These are phyloP conservation scores for Intubia oerlemansii DNA, from an alignment of 2,329 filamentous ascomycete species.

Conservation along the genomic window DNA sequence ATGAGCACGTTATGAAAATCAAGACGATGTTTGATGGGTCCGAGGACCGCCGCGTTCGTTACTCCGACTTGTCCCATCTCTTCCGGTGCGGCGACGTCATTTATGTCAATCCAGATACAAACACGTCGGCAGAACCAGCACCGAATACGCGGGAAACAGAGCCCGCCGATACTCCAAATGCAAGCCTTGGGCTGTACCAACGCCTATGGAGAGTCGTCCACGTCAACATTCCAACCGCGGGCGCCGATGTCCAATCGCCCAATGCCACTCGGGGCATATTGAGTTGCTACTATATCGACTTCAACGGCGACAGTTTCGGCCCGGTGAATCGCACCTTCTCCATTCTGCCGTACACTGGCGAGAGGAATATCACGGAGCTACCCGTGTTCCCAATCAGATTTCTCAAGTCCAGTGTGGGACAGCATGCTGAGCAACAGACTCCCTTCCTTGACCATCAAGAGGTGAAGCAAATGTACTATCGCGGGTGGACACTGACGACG, in stretches of 20 bases:
- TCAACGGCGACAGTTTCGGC: constrained; percentile 18
- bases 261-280: too few relatives aligned
- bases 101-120: too few relatives aligned
- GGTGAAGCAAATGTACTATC: constrained; percentile 17
- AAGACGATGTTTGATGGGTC: constrained; percentile 9
- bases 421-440: too few relatives aligned
- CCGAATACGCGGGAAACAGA: too few relatives aligned
- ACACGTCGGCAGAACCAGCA: too few relatives aligned
- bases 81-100: constrained; percentile 19
- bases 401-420: constrained; percentile 13
- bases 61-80: constrained; percentile 20
- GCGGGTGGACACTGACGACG: constrained; percentile 19
- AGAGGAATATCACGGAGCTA: constrained; percentile 16
- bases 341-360: constrained; percentile 16
- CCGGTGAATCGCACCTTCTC: constrained; percentile 17
- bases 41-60: constrained; percentile 13
- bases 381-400: constrained; percentile 15
- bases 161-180: constrained; percentile 9
- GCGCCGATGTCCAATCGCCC: constrained; percentile 2
- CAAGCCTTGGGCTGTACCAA: constrained; percentile 1
- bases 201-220: neutral
- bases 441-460: too few relatives aligned
- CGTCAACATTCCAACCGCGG: neutral
- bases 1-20: constrained; percentile 19
- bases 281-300: constrained; percentile 21